These are phyloP conservation scores for Phalaenopsis aphrodite DNA, from an alignment of 106 monocot species.

Conservation along the genomic window DNA sequence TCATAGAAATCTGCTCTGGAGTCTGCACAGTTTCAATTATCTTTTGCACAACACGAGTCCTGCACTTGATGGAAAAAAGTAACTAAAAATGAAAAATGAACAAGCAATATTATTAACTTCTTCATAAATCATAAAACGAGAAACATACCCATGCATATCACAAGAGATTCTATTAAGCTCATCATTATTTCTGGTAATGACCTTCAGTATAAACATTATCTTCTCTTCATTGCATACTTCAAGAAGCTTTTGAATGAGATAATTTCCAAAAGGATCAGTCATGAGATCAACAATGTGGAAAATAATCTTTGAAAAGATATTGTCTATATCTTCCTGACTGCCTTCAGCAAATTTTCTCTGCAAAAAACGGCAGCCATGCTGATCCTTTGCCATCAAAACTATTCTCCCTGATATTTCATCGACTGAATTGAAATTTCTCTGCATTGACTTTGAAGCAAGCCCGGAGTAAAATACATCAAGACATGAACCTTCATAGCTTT, in stretches of 20 bases:
- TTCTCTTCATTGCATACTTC: conserved; percentile 45
- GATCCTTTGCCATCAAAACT: conserved; percentile 45
- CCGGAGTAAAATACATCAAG: conserved; percentile 1
- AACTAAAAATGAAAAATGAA: conserved; percentile 3
- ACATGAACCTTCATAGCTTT: neutral
- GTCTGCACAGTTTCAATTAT: conserved; percentile 34
- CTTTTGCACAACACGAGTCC: conserved; percentile 52
- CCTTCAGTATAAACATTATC: conserved; percentile 27
- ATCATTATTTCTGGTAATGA: conserved; percentile 22
- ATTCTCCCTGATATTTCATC: conserved; percentile 32
- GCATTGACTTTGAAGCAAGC: conserved; percentile 7
- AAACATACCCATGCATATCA: conserved; percentile 56
- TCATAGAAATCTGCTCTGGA: conserved; percentile 27
- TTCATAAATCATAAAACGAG: neutral
- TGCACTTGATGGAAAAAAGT: conserved; percentile 15
- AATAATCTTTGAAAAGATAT: conserved; percentile 50
- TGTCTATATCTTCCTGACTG: conserved; percentile 28
- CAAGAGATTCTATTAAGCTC: conserved; percentile 47
- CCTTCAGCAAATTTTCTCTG: conserved; percentile 37
- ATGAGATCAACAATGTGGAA: conserved; percentile 50
- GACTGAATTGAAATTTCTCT: conserved; percentile 16
- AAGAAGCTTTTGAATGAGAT: conserved; percentile 53
- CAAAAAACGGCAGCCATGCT: conserved; percentile 44
- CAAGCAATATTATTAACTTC: neutral
- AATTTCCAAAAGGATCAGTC: conserved; percentile 53